A percentile compares a stretch with the other conserved stretches of the same genome.
phyloP scores from a whole-genome alignment of 2,329 filamentous ascomycete genomes.

The Fusarium sarcochroum region DNA sequence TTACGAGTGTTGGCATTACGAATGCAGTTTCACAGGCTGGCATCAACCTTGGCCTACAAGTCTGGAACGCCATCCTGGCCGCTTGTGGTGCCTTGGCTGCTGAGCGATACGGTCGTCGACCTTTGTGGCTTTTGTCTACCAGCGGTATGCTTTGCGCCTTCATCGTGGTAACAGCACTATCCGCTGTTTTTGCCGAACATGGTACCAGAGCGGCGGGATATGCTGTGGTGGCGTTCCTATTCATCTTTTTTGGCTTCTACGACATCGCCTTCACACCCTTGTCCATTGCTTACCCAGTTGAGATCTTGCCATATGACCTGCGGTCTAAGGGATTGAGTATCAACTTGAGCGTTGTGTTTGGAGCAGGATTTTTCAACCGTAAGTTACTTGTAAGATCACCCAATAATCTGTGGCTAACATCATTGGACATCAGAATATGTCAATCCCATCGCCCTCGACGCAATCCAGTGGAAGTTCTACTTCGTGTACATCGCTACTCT shows the following conservation, averaged over 20 bases:
- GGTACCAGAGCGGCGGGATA: conserved; percentile 12
- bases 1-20: conserved; percentile 25
- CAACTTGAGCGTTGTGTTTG: conserved; percentile 22
- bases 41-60: conserved; percentile 27
- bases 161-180: conserved; percentile 21
- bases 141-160: conserved; percentile 30
- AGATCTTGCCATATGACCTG: conserved; percentile 29
- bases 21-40: conserved; percentile 13
- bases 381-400: neutral
- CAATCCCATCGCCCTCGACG: conserved; percentile 34
- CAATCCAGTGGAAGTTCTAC: conserved; percentile 33
- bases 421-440: conserved; percentile 11
- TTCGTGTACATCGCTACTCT: conserved; percentile 30
- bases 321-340: conserved; percentile 33
- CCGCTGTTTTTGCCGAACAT: conserved; percentile 17
- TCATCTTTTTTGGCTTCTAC: conserved; percentile 36
- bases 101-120: conserved; percentile 27
- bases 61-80: conserved; percentile 28
- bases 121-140: conserved; percentile 13
- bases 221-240: conserved; percentile 25
- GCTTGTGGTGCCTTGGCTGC: conserved; percentile 19
- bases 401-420: neutral
- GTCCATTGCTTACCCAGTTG: conserved; percentile 22
- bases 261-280: conserved; percentile 31
- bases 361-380: conserved; percentile 27